A percentile compares a stretch with the other conserved stretches of the same genome.
phyloP scores from a whole-genome alignment of 1,284 basidiomycete genomes.

The Coriolopsis trogii region DNA sequence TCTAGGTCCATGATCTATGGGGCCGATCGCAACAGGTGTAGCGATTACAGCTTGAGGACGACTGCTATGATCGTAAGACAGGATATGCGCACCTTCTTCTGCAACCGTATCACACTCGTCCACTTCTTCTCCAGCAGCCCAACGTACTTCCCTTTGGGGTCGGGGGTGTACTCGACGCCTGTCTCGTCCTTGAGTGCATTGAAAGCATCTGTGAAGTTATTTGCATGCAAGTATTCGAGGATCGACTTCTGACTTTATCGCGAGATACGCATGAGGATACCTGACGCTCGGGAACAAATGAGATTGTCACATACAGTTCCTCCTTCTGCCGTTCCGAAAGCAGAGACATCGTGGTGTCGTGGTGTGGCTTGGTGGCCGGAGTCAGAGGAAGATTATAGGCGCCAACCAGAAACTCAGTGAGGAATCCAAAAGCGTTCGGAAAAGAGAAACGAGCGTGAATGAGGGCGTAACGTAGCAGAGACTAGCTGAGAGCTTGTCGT shows the following conservation, averaged over 20 bases:
- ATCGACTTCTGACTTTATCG: slow-evolving; percentile 73
- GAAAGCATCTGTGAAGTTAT: slow-evolving; percentile 64
- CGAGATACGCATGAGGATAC: slow-evolving; percentile 13
- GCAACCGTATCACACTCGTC: slow-evolving; percentile 79
- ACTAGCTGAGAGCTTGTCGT: slow-evolving; percentile 11
- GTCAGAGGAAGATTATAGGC: background rate
- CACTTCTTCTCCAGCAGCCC: slow-evolving; percentile 83
- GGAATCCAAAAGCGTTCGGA: slow-evolving; percentile 4
- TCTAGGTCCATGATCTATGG: slow-evolving; percentile 78
- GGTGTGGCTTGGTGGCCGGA: slow-evolving; percentile 4
- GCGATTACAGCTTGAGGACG: background rate
- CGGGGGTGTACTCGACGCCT: slow-evolving; percentile 29
- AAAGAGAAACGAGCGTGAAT: slow-evolving; percentile 20
- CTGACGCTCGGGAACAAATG: slow-evolving; percentile 8
- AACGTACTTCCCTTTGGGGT: slow-evolving; percentile 64
- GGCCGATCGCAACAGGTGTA: background rate
- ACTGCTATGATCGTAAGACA: background rate
- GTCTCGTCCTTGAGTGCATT: slow-evolving; percentile 63
- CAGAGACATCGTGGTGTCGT: slow-evolving; percentile 30
- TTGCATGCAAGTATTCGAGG: slow-evolving; percentile 74
- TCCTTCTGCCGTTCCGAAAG: slow-evolving; percentile 69
- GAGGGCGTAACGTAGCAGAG: slow-evolving; percentile 21
- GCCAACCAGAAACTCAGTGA: slow-evolving; percentile 7
- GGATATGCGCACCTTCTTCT: slow-evolving; percentile 66
- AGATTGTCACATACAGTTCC: slow-evolving; percentile 60